Conservation (phyloP, 441 rosid species). For the Bruguiera hainesii region DNA sequence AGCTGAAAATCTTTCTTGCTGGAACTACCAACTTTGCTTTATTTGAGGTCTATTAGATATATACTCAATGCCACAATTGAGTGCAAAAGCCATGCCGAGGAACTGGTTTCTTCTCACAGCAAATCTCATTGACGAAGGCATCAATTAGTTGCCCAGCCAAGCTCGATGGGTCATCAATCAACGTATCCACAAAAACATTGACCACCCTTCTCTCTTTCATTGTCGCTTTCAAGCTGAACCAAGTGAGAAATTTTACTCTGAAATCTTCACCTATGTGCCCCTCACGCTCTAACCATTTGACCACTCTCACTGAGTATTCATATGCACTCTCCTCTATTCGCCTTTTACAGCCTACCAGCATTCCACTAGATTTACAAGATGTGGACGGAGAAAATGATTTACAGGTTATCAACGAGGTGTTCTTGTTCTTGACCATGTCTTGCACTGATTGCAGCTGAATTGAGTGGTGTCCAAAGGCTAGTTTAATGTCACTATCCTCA, state of each 20-base stretch:
- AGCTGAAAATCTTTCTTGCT: too few species aligned
- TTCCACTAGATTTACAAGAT: conserved; percentile 53
- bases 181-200: conserved; percentile 63
- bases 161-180: conserved; percentile 67
- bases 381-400: conserved; percentile 38
- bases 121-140: conserved; percentile 61
- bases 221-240: conserved; percentile 93
- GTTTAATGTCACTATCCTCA: conserved; percentile 45
- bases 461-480: conserved; percentile 42
- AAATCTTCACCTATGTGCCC: conserved; percentile 81
- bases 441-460: conserved; percentile 60
- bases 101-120: conserved; percentile 40
- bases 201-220: conserved; percentile 66
- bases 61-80: conserved; percentile 68
- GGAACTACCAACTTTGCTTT: too few species aligned
- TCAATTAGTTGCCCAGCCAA: conserved; percentile 84
- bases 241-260: conserved; percentile 85
- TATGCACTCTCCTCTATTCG: conserved; percentile 40
- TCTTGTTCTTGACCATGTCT: conserved; percentile 25
- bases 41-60: background rate
- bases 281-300: conserved; percentile 67
- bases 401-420: conserved; percentile 20
- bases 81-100: conserved; percentile 64
- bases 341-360: conserved; percentile 43
- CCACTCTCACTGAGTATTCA: conserved; percentile 57